Base-by-base conservation (phyloP, 495 filamentous ascomycete genomes). In the Lophiotrema nucula region DNA sequence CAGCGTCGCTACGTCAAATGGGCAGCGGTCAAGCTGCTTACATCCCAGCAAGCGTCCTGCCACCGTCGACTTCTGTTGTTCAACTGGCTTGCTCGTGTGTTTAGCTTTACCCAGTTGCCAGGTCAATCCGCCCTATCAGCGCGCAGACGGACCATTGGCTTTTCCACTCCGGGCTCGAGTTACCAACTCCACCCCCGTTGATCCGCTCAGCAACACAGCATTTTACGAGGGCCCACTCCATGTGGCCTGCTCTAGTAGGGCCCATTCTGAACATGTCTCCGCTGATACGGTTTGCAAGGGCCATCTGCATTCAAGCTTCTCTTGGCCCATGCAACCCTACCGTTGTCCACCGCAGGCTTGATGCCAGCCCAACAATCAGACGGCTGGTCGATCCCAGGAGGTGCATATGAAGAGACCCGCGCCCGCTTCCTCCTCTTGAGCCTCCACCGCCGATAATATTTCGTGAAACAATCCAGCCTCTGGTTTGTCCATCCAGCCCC, bases 311-410 rank as follows among this genome's bases (percentile, higher is more conserved):
- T 47, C 56, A 65, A 56, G 62, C 62, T 60, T 64, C 56, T 2
- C 51, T 60, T 56, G 52, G 56, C 62, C 8, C 33, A 65, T 65
- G 61, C 62, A 60, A 60, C 52, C 56, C 12, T 52, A 33, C 46
- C 46, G 53, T 53, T 51, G 50, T 33, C 35, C 52, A 56, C 48
- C 11, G 23, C 47, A 57, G 21, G 39, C 27, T 15, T 25, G 22
- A 13, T 33, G 24, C 46, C 31, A 19, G 21, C 16, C 49, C 50
- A 25, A 38, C 52, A 56, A 39, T 37, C 50, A 26, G 47, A 50
- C 13, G 56, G 52, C 38, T 55, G 51, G 44, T n/a, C 18, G 31
- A 2, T 31, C 12, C 11, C 22, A 13, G 8, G n/a, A 18, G 15
- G 38, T 55, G 56, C 38, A 42, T 65, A 65, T 65, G 42, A 48